phyloP scores from a whole-genome alignment of 371 early-diverging fungal species.

The Mortierella sp. region DNA sequence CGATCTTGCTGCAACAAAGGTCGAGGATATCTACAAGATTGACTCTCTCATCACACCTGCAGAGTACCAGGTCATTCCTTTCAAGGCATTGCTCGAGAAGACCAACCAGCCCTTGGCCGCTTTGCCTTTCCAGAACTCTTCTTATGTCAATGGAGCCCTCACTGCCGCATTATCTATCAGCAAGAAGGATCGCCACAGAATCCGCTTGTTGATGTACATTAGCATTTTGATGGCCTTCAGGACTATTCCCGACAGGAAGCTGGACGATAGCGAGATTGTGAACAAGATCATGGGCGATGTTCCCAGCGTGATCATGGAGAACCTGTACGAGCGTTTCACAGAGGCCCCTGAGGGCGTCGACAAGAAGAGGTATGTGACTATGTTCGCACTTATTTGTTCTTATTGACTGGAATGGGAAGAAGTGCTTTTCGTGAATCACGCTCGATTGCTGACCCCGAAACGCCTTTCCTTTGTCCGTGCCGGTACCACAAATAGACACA shows the following conservation, averaged over 20 bases:
- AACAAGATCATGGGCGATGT: constrained; percentile 65
- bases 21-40: constrained; percentile 82
- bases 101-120: constrained; percentile 53
- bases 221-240: constrained; percentile 79
- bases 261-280: constrained; percentile 69
- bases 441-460: not conserved
- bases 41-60: constrained; percentile 75
- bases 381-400: not conserved
- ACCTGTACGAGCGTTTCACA: constrained; percentile 76
- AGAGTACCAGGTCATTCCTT: constrained; percentile 70
- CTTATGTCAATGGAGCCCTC: constrained; percentile 64
- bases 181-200: constrained; percentile 72
- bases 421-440: not conserved
- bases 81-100: constrained; percentile 68
- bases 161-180: constrained; percentile 64
- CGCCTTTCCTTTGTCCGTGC: not conserved
- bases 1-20: constrained; percentile 73
- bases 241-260: constrained; percentile 61
- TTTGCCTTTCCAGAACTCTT: constrained; percentile 65
- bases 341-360: constrained; percentile 67
- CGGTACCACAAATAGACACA: constrained; percentile 52
- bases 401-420: not conserved
- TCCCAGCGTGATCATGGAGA: constrained; percentile 73
- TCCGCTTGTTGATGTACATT: constrained; percentile 80
- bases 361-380: constrained; percentile 45